phyloP scores from a whole-genome alignment of 2,329 filamentous ascomycete genomes.

The Davidsoniella virescens region DNA sequence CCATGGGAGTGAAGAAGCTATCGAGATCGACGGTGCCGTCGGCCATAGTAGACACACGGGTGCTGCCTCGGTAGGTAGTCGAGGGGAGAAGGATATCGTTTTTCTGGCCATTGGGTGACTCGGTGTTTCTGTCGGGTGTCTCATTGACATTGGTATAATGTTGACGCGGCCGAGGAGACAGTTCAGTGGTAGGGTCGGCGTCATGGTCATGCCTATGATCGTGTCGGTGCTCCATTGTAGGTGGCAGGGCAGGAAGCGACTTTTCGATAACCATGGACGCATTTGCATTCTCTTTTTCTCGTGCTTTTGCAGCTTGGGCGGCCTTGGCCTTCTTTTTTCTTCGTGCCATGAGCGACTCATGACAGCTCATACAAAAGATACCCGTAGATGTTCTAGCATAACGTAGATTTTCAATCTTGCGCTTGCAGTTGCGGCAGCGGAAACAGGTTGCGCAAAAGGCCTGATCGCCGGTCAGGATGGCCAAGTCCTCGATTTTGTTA shows the following conservation, averaged over 20 bases:
- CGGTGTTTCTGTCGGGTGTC: slow-evolving; percentile 1
- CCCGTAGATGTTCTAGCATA: slow-evolving; percentile 96
- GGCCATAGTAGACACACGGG: slow-evolving; percentile 47
- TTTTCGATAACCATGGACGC: slow-evolving; percentile 69
- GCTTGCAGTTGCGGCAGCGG: slow-evolving; percentile 92
- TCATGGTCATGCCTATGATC: slow-evolving; percentile 32
- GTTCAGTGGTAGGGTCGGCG: slow-evolving; percentile 51
- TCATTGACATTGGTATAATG: slow-evolving; percentile 19
- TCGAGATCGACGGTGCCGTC: slow-evolving; percentile 39
- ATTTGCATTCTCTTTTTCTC: slow-evolving; percentile 38
- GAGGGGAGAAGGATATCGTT: slow-evolving; percentile 51
- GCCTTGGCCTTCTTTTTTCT: slow-evolving; percentile 74
- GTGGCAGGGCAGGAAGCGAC: slow-evolving; percentile 77
- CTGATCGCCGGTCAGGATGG: slow-evolving; percentile 93
- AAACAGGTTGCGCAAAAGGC: slow-evolving; percentile 97
- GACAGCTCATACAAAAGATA: slow-evolving; percentile 98
- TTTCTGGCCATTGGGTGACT: slow-evolving; percentile 27
- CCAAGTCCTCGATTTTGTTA: slow-evolving; percentile 96
- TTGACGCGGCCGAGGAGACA: slow-evolving; percentile 45
- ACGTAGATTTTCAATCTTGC: slow-evolving; percentile 93
- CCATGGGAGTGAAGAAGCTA: slow-evolving; percentile 62
- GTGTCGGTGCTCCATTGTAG: slow-evolving; percentile 24
- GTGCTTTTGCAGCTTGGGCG: slow-evolving; percentile 34
- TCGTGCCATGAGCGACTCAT: slow-evolving; percentile 89
- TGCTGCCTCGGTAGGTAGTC: slow-evolving; percentile 62